Evolutionary conservation across 1,139 yeast genomes (phyloP).

Genomic region (Blastobotrys persicus): DNA sequence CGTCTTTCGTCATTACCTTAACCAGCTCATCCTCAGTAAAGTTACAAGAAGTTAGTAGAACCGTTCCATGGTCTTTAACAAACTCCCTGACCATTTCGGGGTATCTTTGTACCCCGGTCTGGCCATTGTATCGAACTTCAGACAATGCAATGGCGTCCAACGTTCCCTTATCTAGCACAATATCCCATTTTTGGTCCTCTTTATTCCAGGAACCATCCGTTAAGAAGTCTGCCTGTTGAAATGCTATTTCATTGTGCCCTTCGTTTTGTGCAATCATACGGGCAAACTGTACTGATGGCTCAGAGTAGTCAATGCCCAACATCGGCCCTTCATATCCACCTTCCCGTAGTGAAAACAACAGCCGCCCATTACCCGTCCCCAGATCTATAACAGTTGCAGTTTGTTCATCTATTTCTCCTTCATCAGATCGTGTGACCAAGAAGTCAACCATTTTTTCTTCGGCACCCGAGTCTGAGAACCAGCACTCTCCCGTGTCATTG

Average conservation of each 20-base stretch:
- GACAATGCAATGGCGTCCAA: conserved; percentile 93
- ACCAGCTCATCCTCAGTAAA: conserved; percentile 78
- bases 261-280: conserved; percentile 50
- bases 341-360: conserved; percentile 71
- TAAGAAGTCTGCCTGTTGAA: conserved; percentile 49
- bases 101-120: conserved; percentile 60
- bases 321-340: conserved; percentile 48
- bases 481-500: conserved; percentile 88
- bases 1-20: conserved; percentile 46
- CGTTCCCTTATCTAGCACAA: conserved; percentile 90
- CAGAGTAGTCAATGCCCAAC: conserved; percentile 84
- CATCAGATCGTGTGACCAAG: conserved; percentile 45
- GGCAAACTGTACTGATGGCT: conserved; percentile 74
- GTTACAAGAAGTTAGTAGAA: conserved; percentile 91
- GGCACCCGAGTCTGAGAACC: conserved; percentile 95
- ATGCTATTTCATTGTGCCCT: conserved; percentile 40
- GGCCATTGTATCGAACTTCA: conserved; percentile 47
- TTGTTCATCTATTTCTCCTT: conserved; percentile 23
- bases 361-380: conserved; percentile 96
- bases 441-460: conserved; percentile 77
- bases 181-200: conserved; percentile 50
- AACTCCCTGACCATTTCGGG: conserved; percentile 57
- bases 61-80: conserved; percentile 44
- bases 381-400: conserved; percentile 59
- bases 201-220: conserved; percentile 35